Evolutionary conservation across 257 asterid genomes (phyloP), one percentile per base, ranked within the genome.

Genomic region (Cruciata laevipes): DNA sequence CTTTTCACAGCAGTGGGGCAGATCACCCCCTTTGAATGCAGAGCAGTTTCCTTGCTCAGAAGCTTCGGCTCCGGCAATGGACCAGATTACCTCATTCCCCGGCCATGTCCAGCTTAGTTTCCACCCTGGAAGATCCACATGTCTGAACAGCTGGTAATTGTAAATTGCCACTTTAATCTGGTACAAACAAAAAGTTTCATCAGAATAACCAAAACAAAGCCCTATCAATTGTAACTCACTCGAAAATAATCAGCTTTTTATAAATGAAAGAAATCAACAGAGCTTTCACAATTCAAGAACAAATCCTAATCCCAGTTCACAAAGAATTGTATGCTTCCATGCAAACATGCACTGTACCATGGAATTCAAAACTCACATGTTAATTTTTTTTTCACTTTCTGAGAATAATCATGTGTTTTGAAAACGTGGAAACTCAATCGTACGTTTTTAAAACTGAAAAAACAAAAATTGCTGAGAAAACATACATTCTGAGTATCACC

Each of bases 41-140:
- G 95, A 85, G 74, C 97, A 91, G 42, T 91, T 81, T 1, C 97
- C 97, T 52, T 87, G 97, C 35, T 87, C 91, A 0, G 87, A 79
- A 0, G 94, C 78, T 76, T 87, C 91, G 4, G 97, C 97, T 27
- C 95, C 95, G 14, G 10, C 2, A 60, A 87, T 80, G 31, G 24
- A 55, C 97, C 96, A 90, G 24, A 90, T 90, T 37, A 86, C 88
- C 69, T 83, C 88, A 2, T 84, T 61, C 0, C 86, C 77, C 16
- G 73, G 81, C 97, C 97, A 90, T 21, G 16, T 49, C 94, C 94
- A 90, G 10, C 84, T 81, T 32, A 90, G 74, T 78, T 73, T 90
- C 97, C 96, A 90, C 27, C 96, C 96, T 0, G 97, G 96, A 20
- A 59, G 51, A 30, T 86, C 95, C 33, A 90, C 67, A 32, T 90